Evolutionary conservation across 2,329 filamentous ascomycete genomes (phyloP), one percentile per base, ranked within the genome.

Genomic region (Fulvia fulva): DNA sequence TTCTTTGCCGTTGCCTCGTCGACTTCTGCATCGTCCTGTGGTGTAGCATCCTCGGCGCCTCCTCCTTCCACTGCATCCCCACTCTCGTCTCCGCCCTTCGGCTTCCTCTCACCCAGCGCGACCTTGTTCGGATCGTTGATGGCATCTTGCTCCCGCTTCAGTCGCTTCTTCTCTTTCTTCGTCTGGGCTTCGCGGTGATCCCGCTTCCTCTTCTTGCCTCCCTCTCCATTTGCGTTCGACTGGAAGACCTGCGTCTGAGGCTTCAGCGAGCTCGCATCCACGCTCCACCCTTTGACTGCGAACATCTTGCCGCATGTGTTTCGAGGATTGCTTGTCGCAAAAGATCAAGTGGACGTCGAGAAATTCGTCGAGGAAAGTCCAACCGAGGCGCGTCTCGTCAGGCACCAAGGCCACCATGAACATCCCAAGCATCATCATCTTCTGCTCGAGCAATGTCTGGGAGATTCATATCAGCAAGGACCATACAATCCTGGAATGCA

Each of bases 251-350:
- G 77, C 19, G 78, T 82, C 75, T 96, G 90, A 28, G 84, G 76
- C 75, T 90, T 91, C 63, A 95, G 83, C 53, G 78, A 78, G 65
- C 86, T 83, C 61, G 87, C 82, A 56, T 90, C 85, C 34, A 97
- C 81, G 41, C 90, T 90, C 92, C 93, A 97, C 66, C 94, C 94
- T 69, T 90, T 89, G 28, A 97, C 92, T 9, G 91, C 87, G 74
- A 97, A 97, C 93, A 97, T 93, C 1, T 22, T 57, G 53, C n/a
- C n/a, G 5, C 3, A 5, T 12, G 53, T 45, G 23, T 12, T 2
- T 21, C 12, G n/a, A n/a, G 32, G n/a, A 5, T 23, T 53, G 22
- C n/a, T 41, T 4, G 16, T 22, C 16, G 41, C 7, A 9, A 23
- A 21, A 23, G 25, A 41, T 23, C 14, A 11, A 47, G 22, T 47